Base-by-base conservation (phyloP, 805 yeast species). In the Debaryomyces tyrocola region DNA sequence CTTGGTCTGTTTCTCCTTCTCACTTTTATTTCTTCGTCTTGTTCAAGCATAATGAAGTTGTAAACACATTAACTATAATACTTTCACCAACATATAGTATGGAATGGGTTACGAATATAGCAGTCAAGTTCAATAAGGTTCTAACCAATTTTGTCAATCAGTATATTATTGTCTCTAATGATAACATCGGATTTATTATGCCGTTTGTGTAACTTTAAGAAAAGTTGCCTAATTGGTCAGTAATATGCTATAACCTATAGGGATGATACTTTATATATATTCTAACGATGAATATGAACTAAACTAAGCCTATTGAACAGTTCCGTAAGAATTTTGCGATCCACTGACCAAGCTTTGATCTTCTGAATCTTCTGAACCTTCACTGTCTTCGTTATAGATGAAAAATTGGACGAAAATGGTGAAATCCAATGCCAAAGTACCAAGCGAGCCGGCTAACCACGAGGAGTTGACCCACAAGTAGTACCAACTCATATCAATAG, bases 391-490 rank as follows among this genome's bases (percentile, higher is more conserved):
- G 51, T 77, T 82, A 67, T 91, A 92, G 27, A 83, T 55, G 76
- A 90, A 90, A 67, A 91, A 91, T 68, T 91, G 98, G 35, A 80
- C 63, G 56, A 92, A 90, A 18, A 91, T 92, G 37, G 86, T 75
- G 52, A 89, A 84, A 66, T 92, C 99, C 68, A 91, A 75, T 3
- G 77, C 70, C 52, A 92, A 74, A 3, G 99, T 91, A 14, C 98
- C 98, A 39, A 86, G 74, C 24, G 95, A 84, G 1, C 99, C 99
- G 4, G 90, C 82, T 46, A 92, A 73, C 99, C 99, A 92, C 20
- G 96, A 84, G 1, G 92, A 81, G 64, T 94, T 95, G 41, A 94
- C 84, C 53, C 87, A 60, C 28, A 92, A 60, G 55, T 90, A 92
- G 50, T 81, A 75, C 58, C 75, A 73, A 44, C 89, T 84, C 40